Base-by-base conservation (phyloP, 441 rosid genomes). In the Bocquillonia castaneifolia region DNA sequence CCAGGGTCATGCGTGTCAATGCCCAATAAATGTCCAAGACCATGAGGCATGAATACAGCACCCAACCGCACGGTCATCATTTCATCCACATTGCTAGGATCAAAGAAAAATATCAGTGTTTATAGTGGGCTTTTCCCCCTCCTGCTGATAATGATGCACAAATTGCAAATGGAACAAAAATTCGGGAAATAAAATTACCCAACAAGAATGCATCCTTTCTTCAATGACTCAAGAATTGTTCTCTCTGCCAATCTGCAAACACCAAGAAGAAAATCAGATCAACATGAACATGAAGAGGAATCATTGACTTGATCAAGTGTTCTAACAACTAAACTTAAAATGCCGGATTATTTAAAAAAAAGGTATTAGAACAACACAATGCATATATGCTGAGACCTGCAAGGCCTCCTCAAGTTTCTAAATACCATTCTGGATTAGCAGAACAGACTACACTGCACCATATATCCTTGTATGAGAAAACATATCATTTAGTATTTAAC, bases 1-100 rank as follows among this genome's bases (percentile, higher is more conserved):
- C 98, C 97, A 8, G 93, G 89, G 76, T 93, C 98, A 73, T 91
- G 97, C 71, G 98, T 91, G 78, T 93, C 98, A 36, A 93, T 84
- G 56, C 90, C 88, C 78, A 78, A 61, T 23, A 86, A 74, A 77
- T 86, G 92, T 67, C 98, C 98, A 72, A 91, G 82, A 66, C 97
- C 98, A 72, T 79, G 87, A 67, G 86, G 89, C 91, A 88, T 86
- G 81, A 86, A 84, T 23, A 80, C 82, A 74, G 97, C 94, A 51
- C 96, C 98, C 57, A 89, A 62, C 31, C 88, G 82, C 68, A 82
- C 91, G 67, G 69, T 64, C 95, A 93, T 85, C 98, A 93, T 93
- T 65, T 88, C 90, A 17, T 83, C 88, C 40, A 89, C 82, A 77
- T 88, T 77, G 57, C 97, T 93, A 73, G 62, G 68, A 63, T 39